Percentiles rank a stretch among this genome's conserved stretches.
Evolutionary conservation across 768 basidiomycete species (phyloP).

Genomic region (Lentinula lateritia): DNA sequence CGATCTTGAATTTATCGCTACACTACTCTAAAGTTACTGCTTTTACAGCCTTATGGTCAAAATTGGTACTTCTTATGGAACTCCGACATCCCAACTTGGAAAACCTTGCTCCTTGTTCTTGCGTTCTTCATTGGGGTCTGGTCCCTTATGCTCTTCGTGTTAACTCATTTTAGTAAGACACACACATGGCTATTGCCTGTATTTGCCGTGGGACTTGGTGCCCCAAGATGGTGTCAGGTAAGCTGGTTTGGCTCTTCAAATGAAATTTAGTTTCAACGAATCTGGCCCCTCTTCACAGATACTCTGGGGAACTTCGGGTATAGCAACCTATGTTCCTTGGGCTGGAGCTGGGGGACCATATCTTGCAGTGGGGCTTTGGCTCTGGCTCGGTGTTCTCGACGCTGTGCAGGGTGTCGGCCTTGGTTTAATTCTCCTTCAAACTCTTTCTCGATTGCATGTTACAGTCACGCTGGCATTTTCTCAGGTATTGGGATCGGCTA

Average conservation of each 20-base stretch:
- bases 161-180: slow-evolving; percentile 86
- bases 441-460: slow-evolving; percentile 88
- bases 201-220: slow-evolving; percentile 91
- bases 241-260: slow-evolving; percentile 7
- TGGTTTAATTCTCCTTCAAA: slow-evolving; percentile 88
- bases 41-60: slow-evolving; percentile 73
- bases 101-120: slow-evolving; percentile 73
- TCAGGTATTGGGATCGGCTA: slow-evolving; percentile 83
- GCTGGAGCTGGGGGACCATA: slow-evolving; percentile 83
- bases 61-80: slow-evolving; percentile 96
- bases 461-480: slow-evolving; percentile 90
- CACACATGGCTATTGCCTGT: slow-evolving; percentile 95
- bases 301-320: slow-evolving; percentile 92
- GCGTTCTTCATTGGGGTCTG: slow-evolving; percentile 87
- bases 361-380: slow-evolving; percentile 84
- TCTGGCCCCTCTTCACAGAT: slow-evolving; percentile 38
- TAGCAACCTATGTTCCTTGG: slow-evolving; percentile 93
- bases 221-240: slow-evolving; percentile 93
- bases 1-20: not conserved
- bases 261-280: not conserved
- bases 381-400: slow-evolving; percentile 93
- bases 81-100: slow-evolving; percentile 76
- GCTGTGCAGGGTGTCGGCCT: slow-evolving; percentile 93
- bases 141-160: slow-evolving; percentile 64
- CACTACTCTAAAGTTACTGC: slow-evolving; percentile 12